Evolutionary conservation across 148 eudicot species (phyloP), one percentile per base, ranked within the genome.

Genomic region (Amaranthus hypochondriacus): DNA sequence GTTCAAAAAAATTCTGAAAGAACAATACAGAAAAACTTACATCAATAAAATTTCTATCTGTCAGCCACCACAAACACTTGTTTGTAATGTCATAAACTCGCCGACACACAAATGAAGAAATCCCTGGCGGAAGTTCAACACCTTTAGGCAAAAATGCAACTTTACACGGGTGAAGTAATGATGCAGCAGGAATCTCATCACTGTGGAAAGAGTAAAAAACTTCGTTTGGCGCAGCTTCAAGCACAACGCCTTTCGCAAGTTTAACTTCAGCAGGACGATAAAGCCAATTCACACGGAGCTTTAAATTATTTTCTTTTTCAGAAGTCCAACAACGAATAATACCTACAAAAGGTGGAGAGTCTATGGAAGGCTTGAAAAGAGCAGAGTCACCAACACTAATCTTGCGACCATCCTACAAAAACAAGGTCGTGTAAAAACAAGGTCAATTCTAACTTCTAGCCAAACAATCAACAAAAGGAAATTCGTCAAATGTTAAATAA

Each of bases 101-200:
- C 54, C 96, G 85, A 75, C 99, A 90, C 79, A 95, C 92, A 86
- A 90, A 90, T 73, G 96, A 87, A 82, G 90, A 87, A 67, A 84
- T 77, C 75, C 97, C 93, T 67, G 87, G 58, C 49, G 98, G 97
- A 79, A 94, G 92, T 75, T 92, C 92, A 78, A 75, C 90, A 80
- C 96, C 97, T 87, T 81, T 88, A 76, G 85, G 90, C 78, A 89
- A 84, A 78, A 95, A 91, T 71, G 97, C 85, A 78, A 94, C 97
- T 90, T 87, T 95, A 81, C 99, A 96, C 51, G 92, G 99, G 85
- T 96, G 96, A 64, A 96, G 89, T 76, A 96, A 74, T 49, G 97
- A 87, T 72, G 92, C 94, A 83, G 90, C 97, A 75, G 90, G 89
- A 77, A 86, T 86, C 87, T 95, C 93, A 84, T 87, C 96, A 89